Percentiles rank a stretch among this genome's conserved stretches.
These are phyloP conservation scores for Helichrysum umbraculigerum DNA, from an alignment of 129 eudicot species.

Conservation along the genomic window DNA sequence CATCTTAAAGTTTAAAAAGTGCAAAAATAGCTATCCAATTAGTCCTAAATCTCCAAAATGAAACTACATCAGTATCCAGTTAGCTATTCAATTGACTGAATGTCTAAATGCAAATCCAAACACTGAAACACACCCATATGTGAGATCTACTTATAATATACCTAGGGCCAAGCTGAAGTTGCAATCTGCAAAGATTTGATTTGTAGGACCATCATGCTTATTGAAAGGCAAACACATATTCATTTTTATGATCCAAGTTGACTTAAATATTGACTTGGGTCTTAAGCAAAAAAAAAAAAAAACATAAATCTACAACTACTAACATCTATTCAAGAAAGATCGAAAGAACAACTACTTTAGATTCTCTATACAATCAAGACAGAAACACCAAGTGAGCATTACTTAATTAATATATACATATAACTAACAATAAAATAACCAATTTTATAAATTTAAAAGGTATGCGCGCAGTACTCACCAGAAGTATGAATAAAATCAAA, in stretches of 20 bases:
- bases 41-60: background rate
- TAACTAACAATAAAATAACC: background rate
- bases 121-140: background rate
- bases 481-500: constrained; percentile 8
- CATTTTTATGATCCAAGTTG: constrained; percentile 6
- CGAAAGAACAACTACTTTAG: background rate
- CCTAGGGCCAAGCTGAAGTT: background rate
- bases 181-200: constrained; percentile 16
- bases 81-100: background rate
- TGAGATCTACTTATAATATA: background rate
- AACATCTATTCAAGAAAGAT: background rate
- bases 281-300: constrained; percentile 18
- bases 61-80: background rate
- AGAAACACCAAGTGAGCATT: background rate
- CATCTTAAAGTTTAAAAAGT: background rate
- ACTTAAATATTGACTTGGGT: background rate
- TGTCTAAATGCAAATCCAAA: background rate
- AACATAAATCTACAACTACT: background rate
- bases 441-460: background rate
- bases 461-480: constrained; percentile 17
- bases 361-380: constrained; percentile 14
- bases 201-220: constrained; percentile 26
- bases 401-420: background rate
- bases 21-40: background rate
- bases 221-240: constrained; percentile 16